phyloP scores from a whole-genome alignment of 75 land plant genomes.

The Pinus albicaulis region DNA sequence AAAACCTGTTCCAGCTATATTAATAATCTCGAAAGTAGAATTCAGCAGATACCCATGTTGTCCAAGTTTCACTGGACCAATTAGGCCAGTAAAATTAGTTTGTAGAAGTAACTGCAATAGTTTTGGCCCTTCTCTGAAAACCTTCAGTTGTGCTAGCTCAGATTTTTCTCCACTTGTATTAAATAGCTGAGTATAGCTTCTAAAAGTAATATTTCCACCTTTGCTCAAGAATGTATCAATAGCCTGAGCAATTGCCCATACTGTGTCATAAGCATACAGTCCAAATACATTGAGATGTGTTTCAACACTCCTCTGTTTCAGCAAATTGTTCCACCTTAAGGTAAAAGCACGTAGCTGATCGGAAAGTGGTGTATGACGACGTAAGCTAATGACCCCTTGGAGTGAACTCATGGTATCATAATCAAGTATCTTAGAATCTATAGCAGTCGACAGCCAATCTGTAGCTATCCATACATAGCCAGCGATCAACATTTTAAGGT shows the following conservation, averaged over 20 bases:
- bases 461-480: constrained; percentile 78
- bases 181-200: constrained; percentile 4
- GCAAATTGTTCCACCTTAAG: constrained; percentile 19
- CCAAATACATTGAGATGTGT: constrained; percentile 22
- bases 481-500: constrained; percentile 44
- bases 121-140: constrained; percentile 40
- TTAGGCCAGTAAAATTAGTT: constrained; percentile 42
- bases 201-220: constrained; percentile 27
- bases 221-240: constrained; percentile 16
- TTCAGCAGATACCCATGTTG: constrained; percentile 13
- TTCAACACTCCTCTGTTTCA: neutral
- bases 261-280: constrained; percentile 47
- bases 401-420: constrained; percentile 16
- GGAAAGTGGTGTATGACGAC: constrained; percentile 31
- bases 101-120: constrained; percentile 25
- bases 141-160: constrained; percentile 16
- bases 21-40: constrained; percentile 46
- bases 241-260: constrained; percentile 40
- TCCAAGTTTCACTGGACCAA: constrained; percentile 39
- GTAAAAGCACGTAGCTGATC: constrained; percentile 13
- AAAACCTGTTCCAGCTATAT: constrained; percentile 19
- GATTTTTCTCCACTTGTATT: constrained; percentile 4
- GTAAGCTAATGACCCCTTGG: constrained; percentile 44
- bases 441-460: constrained; percentile 41
- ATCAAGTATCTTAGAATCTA: constrained; percentile 38